Evolutionary conservation across 257 asterid genomes (phyloP), one percentile per base, ranked within the genome.

Genomic region (Ehretia macrophylla): DNA sequence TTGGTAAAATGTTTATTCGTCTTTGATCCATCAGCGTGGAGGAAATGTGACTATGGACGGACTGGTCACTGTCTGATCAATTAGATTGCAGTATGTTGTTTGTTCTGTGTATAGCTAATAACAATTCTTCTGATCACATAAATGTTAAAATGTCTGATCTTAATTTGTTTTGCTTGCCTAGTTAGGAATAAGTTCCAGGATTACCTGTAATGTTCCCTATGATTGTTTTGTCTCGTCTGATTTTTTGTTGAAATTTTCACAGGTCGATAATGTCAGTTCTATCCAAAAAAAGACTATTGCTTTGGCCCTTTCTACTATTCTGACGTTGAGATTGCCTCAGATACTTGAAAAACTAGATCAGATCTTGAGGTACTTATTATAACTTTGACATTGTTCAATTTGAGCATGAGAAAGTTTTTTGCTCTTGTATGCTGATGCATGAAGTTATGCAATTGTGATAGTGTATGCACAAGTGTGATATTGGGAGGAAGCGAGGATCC

Each of bases 301-400:
- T 61, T 72, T 88, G 14, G 96, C 97, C 58, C 92, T 93, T 67
- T 89, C 99, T 27, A 82, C 84, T 65, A 80, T 85, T 58, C 63
- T 89, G 63, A 86, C 95, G 49, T 67, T 93, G 75, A 81, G 99
- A 71, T 69, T 86, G 79, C 91, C 96, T 60, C 97, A 83, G 77
- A 87, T 88, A 27, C 93, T 93, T 54, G 99, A 93, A 77, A 88
- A 80, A 65, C 94, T 88, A 61, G 99, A 93, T 72, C 94, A 78
- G 72, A 93, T 93, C 57, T 83, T 93, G 51, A 83, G 97, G 99
- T 93, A 81, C 45, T 58, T 64, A 62, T 39, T 62, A 56, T 39
- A 38, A 65, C 67, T 52, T 59, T 62, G 54, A 49, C 13, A 19
- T n/a, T 18, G 18, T 65, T 32, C 20, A 38, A 60, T 59, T 18